Evolutionary conservation across 2,329 filamentous ascomycete species (phyloP), one percentile per base, ranked within the genome.

Genomic region (Botrytis sinoallii): DNA sequence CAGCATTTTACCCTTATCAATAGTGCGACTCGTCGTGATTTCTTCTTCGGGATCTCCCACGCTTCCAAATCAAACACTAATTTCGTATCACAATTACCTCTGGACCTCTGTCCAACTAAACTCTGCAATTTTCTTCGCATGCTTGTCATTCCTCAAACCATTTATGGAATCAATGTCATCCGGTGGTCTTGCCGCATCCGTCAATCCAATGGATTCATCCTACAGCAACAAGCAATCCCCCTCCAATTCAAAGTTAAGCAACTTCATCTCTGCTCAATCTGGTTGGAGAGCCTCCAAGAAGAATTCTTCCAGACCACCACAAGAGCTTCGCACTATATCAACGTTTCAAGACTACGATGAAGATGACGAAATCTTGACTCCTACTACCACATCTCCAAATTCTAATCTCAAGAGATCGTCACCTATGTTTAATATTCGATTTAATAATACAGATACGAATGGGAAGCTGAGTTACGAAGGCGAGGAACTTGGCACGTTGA

Each of bases 1-100:
- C 63, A 84, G 83, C 6, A 77, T 83, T 8, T 81, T 84, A 65
- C 77, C 82, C 38, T 78, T 83, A 42, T 76, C 76, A 48, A 74
- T 76, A 52, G 67, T 74, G 22, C 75, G 77, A 67, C 65, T 76
- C 20, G 67, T 74, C 38, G 71, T 74, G 18, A 65, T 78, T 61
- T 74, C 74, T 61, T 71, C 60, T 16, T 71, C 69, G 3, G 66
- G 57, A 38, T 68, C 63, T 10, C 72, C 71, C 22, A 60, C 65
- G 4, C 70, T 74, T 38, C 46, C 71, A 29, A 72, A 76, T 61
- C 74, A 76, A 70, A 77, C 75, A 46, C 73, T 76, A 44, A 52
- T 69, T 16, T 72, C 69, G 32, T 77, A 75, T 38, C 67, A 65
- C 63, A 70, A 59, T 52, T 75, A 75, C 65, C 66, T 77, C 32